Base-by-base conservation (phyloP, 768 basidiomycete genomes). In the Naematelia aurantialba region DNA sequence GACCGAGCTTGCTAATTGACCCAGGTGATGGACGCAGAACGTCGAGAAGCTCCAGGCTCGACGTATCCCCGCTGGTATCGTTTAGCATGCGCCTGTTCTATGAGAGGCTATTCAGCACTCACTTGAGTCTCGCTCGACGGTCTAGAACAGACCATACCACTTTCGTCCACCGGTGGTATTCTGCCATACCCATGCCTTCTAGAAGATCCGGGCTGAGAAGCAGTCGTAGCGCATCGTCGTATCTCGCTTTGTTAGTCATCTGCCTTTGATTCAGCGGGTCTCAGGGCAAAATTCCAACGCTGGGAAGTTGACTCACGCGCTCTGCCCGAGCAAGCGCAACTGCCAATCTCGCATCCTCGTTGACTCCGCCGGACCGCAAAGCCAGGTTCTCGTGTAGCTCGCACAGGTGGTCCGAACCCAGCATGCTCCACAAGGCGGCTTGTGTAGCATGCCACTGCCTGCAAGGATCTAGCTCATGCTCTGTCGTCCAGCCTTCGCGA, bases 321-420 rank as follows among this genome's bases (percentile, higher is more conserved):
- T 62, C 61, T 1, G 74, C 67, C 30, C 65, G 31, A 1, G 70
- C 26, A 5, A 75, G 48, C 29, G 58, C 42, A 5, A 75, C 60
- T 4, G 65, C 67, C 55, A 73, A 59, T 4, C 62, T 45, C 12
- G 66, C 54, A 54, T 68, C 61, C 12, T 39, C 27, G 49, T 59
- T 52, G 0, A 49, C 50, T 14, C 50, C 45, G 3, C 56, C 30
- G 5, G 49, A 48, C 3, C 62, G 58, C 19, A 70, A 26, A 1
- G 73, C 65, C 42, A 75, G 46, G 52, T 69, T 66, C 44, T 73
- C 70, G 45, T 76, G 72, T 24, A 72, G 58, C 13, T 57, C 54
- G 0, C 66, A 65, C 44, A 76, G 42, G 0, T 53, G 45, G 3
- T 58, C 26, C 1, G 63, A 63, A 66, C 73, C 75, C 30, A 75